Evolutionary conservation across 2,329 filamentous ascomycete species (phyloP).

Genomic region (Penicillium sp.): DNA sequence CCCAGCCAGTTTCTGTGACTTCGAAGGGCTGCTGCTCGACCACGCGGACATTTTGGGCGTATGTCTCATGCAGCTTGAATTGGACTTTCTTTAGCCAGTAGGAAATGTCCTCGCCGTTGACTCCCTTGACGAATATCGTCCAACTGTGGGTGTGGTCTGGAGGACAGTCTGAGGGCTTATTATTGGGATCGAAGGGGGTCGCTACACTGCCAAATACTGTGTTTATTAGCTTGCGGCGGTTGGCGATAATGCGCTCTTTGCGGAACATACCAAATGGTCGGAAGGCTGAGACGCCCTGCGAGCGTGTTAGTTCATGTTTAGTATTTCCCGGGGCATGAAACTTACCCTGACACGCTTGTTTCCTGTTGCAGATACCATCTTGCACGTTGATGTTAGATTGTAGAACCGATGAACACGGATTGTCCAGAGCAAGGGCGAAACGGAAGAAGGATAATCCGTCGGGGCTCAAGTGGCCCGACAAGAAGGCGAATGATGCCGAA

Average conservation of each 20-base stretch:
- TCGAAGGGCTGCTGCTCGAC: slow-evolving; percentile 73
- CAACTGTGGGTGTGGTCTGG: slow-evolving; percentile 93
- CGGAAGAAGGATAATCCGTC: slow-evolving; percentile 3
- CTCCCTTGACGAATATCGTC: slow-evolving; percentile 84
- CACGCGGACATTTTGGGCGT: slow-evolving; percentile 79
- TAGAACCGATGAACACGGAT: background rate
- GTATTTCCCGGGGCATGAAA: background rate
- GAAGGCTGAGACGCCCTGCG: slow-evolving; percentile 39
- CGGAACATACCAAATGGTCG: slow-evolving; percentile 38
- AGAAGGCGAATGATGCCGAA: slow-evolving; percentile 3
- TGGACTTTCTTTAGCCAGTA: slow-evolving; percentile 96
- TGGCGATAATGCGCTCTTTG: background rate
- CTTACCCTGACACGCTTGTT: slow-evolving; percentile 48
- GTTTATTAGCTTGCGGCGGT: slow-evolving; percentile 3
- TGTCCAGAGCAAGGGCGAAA: slow-evolving; percentile 9
- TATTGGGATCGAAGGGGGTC: slow-evolving; percentile 64
- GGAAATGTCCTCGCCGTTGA: slow-evolving; percentile 81
- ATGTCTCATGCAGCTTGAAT: slow-evolving; percentile 96
- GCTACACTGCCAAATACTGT: slow-evolving; percentile 74
- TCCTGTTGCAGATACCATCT: slow-evolving; percentile 47
- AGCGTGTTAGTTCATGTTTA: slow-evolving; percentile 16
- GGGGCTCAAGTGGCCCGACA: background rate
- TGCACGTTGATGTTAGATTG: slow-evolving; percentile 3
- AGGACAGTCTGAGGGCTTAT: slow-evolving; percentile 66
- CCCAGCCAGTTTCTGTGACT: slow-evolving; percentile 90